Percentiles rank a stretch among this genome's conserved stretches.
These are phyloP conservation scores for Narthecium ossifragum DNA, from an alignment of 106 monocot species.

Conservation along the genomic window DNA sequence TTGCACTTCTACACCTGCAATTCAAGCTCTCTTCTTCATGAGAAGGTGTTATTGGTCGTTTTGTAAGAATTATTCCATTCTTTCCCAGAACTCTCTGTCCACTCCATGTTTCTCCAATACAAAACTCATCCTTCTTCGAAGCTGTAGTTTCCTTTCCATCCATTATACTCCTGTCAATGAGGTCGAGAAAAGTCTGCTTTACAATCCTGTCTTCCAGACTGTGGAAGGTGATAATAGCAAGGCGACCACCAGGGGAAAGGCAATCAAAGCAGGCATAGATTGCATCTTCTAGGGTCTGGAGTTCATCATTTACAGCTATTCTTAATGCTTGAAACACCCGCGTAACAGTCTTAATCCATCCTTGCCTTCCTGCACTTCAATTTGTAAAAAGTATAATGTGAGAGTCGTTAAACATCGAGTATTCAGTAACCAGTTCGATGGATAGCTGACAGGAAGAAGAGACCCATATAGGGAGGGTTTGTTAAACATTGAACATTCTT, in stretches of 20 bases:
- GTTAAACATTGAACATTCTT: too few relatives aligned
- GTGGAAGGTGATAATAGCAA: slow-evolving; percentile 93
- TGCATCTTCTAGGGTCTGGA: slow-evolving; percentile 57
- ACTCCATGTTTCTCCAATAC: slow-evolving; percentile 37
- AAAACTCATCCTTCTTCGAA: slow-evolving; percentile 1
- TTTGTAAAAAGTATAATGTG: too few relatives aligned
- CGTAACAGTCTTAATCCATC: slow-evolving; percentile 95
- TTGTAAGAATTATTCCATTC: slow-evolving; percentile 65
- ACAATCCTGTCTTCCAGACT: slow-evolving; percentile 97
- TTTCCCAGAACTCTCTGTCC: slow-evolving; percentile 54
- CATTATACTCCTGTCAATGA: slow-evolving; percentile 25
- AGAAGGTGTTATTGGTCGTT: slow-evolving; percentile 81
- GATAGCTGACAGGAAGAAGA: too few relatives aligned
- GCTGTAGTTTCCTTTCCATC: slow-evolving; percentile 5
- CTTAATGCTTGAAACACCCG: slow-evolving; percentile 93
- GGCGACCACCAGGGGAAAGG: slow-evolving; percentile 78
- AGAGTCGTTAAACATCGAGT: too few relatives aligned
- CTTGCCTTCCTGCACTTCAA: slow-evolving; percentile 66
- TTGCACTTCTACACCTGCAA: slow-evolving; percentile 81
- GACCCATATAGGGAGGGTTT: too few relatives aligned
- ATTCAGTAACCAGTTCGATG: too few relatives aligned
- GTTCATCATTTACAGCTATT: slow-evolving; percentile 93
- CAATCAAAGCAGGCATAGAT: slow-evolving; percentile 79
- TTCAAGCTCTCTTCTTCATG: slow-evolving; percentile 85
- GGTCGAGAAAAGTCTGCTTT: slow-evolving; percentile 79